phyloP scores from a whole-genome alignment of 2,329 filamentous ascomycete species.

The Botrytis hyacinthi region DNA sequence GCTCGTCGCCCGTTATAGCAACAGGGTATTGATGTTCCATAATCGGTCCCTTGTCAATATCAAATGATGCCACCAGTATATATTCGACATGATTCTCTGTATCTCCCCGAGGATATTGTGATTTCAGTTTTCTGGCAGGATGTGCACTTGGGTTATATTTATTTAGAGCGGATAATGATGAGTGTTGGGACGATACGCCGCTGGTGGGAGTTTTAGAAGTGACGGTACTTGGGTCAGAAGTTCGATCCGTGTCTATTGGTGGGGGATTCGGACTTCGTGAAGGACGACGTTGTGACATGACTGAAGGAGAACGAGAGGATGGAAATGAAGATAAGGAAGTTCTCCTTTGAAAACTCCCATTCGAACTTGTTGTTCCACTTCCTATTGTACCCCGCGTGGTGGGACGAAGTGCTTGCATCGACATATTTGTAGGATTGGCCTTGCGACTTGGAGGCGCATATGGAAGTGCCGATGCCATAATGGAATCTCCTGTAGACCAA shows the following conservation, averaged over 20 bases:
- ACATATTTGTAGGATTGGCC: conserved; percentile 25
- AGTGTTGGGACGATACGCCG: conserved; percentile 57
- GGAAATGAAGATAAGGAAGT: conserved; percentile 64
- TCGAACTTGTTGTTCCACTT: conserved; percentile 33
- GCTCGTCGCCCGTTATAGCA: conserved; percentile 92
- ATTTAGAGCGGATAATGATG: conserved; percentile 54
- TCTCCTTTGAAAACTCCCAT: conserved; percentile 41
- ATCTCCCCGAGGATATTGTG: conserved; percentile 72
- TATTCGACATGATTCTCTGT: conserved; percentile 96
- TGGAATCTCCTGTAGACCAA: conserved; percentile 18
- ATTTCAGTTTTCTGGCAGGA: conserved; percentile 58
- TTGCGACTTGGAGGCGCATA: conserved; percentile 26
- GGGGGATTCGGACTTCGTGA: conserved; percentile 53
- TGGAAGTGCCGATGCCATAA: conserved; percentile 27
- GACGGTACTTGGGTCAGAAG: conserved; percentile 54
- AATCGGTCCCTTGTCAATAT: conserved; percentile 91
- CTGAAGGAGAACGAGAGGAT: conserved; percentile 56
- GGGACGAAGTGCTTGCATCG: conserved; percentile 32
- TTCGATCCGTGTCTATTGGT: conserved; percentile 52
- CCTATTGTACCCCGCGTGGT: conserved; percentile 30
- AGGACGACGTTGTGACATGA: conserved; percentile 54
- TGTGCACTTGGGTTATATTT: conserved; percentile 51
- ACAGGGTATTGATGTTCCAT: conserved; percentile 99
- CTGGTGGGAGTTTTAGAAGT: conserved; percentile 61
- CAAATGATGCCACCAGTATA: conserved; percentile 94